Conservation (phyloP, 768 basidiomycete genomes). For the Rhizopogon vinicolor region DNA sequence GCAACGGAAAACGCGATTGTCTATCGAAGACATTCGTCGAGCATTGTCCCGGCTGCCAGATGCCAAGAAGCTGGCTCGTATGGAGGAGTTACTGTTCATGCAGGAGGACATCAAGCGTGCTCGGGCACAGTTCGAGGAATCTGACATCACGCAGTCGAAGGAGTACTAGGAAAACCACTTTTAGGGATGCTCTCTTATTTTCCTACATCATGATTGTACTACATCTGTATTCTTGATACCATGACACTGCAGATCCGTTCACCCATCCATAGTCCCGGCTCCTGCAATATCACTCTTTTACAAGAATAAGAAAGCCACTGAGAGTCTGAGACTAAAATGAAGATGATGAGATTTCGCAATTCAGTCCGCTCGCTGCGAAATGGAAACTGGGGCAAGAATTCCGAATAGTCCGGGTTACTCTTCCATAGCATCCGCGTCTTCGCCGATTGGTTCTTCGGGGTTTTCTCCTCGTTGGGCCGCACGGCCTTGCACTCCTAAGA, state of each 20-base stretch:
- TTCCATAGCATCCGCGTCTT: conserved; percentile 59
- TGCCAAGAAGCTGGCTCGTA: conserved; percentile 85
- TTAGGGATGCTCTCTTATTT: conserved; percentile 3
- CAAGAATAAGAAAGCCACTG: neutral
- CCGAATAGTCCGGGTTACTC: conserved; percentile 35
- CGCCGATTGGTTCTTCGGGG: conserved; percentile 25
- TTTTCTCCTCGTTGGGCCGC: conserved; percentile 27
- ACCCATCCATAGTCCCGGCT: neutral
- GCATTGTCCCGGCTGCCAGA: conserved; percentile 82
- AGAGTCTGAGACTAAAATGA: no score
- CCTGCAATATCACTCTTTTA: neutral
- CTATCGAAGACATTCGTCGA: conserved; percentile 81
- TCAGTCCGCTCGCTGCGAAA: neutral
- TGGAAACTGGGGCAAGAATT: neutral
- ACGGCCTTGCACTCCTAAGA: conserved; percentile 52
- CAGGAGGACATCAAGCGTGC: conserved; percentile 92
- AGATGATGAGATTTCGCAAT: neutral
- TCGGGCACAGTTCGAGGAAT: conserved; percentile 68
- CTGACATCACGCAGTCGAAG: conserved; percentile 41
- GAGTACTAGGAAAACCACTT: conserved; percentile 32
- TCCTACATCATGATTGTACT: conserved; percentile 1
- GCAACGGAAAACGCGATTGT: conserved; percentile 67
- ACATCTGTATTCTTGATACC: conserved; percentile 4
- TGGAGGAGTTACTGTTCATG: conserved; percentile 92
- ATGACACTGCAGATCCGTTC: neutral